A percentile compares a stretch with the other conserved stretches of the same genome.
Evolutionary conservation across 2,329 filamentous ascomycete species (phyloP).

Genomic region (Aspergillus luchuensis): DNA sequence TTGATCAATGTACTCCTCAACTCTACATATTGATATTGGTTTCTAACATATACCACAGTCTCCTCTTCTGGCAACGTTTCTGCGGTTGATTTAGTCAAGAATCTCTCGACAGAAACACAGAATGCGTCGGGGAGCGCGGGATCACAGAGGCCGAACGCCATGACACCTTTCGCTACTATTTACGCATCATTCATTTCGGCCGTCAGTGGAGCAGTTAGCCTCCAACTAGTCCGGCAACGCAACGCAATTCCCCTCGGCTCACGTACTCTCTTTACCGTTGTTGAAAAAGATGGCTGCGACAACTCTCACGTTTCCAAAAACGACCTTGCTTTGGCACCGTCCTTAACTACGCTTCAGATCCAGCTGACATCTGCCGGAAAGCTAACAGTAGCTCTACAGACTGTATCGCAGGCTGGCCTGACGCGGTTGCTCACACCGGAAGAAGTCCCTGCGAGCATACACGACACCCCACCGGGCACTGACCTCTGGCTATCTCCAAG

Average conservation of each 20-base stretch:
- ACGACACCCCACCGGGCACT: constrained; percentile 26
- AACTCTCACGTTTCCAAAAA: constrained; percentile 30
- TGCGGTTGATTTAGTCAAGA: constrained; percentile 39
- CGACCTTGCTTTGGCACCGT: constrained; percentile 28
- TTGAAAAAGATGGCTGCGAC: constrained; percentile 36
- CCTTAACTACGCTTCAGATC: constrained; percentile 41
- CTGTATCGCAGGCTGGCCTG: constrained; percentile 40
- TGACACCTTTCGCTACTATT: constrained; percentile 32
- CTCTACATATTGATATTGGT: not conserved
- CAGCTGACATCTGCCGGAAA: constrained; percentile 41
- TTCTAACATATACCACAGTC: constrained; percentile 26
- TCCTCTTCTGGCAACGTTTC: constrained; percentile 40
- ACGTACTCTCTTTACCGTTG: constrained; percentile 42
- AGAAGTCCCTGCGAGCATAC: constrained; percentile 20
- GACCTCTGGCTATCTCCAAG: constrained; percentile 47
- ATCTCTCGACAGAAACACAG: constrained; percentile 36
- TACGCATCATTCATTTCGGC: constrained; percentile 46
- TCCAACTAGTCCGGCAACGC: constrained; percentile 39
- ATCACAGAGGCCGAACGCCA: not conserved
- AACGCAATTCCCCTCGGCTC: constrained; percentile 44
- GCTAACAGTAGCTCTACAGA: constrained; percentile 40
- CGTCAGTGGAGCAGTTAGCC: constrained; percentile 38
- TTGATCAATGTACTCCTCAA: not conserved
- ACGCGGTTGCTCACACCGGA: constrained; percentile 32
- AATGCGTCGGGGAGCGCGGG: not conserved